Percentiles rank a stretch among this genome's conserved stretches.
Conservation (phyloP, 768 basidiomycete genomes). For the Fomitopsis serialis region DNA sequence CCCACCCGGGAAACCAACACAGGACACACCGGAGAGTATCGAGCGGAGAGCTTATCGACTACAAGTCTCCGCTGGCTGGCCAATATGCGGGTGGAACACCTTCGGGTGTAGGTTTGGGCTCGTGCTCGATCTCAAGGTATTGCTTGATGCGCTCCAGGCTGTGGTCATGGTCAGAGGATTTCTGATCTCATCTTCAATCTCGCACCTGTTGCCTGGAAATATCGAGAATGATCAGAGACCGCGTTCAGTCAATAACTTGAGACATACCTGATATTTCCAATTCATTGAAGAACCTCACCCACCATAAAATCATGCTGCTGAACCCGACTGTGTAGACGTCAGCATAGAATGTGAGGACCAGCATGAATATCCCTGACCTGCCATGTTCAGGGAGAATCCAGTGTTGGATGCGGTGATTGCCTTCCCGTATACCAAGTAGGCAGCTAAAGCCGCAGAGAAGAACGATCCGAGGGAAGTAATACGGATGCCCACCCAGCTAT, state of each 20-base stretch:
- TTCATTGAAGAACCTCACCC: slow-evolving; percentile 38
- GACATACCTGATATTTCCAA: slow-evolving; percentile 40
- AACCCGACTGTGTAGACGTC: slow-evolving; percentile 39
- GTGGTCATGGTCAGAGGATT: background rate
- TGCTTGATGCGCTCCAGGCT: slow-evolving; percentile 46
- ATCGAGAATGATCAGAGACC: background rate
- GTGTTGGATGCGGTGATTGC: slow-evolving; percentile 38
- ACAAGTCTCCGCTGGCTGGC: slow-evolving; percentile 50
- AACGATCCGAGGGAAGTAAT: slow-evolving; percentile 52
- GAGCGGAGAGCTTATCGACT: slow-evolving; percentile 44
- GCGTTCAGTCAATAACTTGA: slow-evolving; percentile 9
- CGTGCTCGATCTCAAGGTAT: slow-evolving; percentile 50
- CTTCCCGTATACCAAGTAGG: slow-evolving; percentile 45
- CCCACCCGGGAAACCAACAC: background rate
- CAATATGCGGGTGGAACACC: slow-evolving; percentile 56
- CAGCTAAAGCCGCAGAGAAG: slow-evolving; percentile 45
- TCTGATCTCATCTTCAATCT: background rate
- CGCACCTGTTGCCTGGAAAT: background rate
- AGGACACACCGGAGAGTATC: slow-evolving; percentile 30
- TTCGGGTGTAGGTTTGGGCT: slow-evolving; percentile 31
- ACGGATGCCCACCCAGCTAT: slow-evolving; percentile 43
- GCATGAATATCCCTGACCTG: slow-evolving; percentile 21
- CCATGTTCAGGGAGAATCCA: slow-evolving; percentile 38
- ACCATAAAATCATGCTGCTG: slow-evolving; percentile 50
- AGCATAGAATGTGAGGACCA: background rate